Percentiles rank a stretch among this genome's conserved stretches.
These are phyloP conservation scores for Umbilicus rupestris DNA, from an alignment of 164 flowering plant genomes.

Conservation along the genomic window DNA sequence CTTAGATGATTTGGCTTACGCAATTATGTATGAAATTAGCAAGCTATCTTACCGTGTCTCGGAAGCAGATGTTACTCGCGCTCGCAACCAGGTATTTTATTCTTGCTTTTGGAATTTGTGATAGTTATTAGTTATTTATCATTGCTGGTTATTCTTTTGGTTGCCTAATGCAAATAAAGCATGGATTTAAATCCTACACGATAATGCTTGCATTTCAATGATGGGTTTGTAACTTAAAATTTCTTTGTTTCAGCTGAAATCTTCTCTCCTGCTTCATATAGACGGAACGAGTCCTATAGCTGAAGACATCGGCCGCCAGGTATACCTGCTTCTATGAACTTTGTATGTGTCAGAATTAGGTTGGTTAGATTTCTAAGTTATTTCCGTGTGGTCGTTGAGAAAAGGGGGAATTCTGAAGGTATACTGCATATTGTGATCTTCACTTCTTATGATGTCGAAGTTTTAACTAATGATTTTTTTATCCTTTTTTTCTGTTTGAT, in stretches of 20 bases:
- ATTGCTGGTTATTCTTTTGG: background rate
- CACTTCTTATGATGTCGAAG: background rate
- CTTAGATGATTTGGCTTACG: slow-evolving; percentile 79
- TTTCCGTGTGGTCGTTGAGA: background rate
- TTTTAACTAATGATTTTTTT: no score
- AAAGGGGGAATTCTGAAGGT: background rate
- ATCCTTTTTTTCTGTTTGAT: no score
- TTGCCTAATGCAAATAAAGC: background rate
- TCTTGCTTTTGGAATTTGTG: background rate
- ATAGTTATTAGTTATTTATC: background rate
- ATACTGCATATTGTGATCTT: background rate
- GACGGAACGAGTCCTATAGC: slow-evolving; percentile 93
- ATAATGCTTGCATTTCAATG: background rate
- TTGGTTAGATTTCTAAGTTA: background rate
- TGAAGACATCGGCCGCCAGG: slow-evolving; percentile 99
- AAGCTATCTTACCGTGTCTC: slow-evolving; percentile 75
- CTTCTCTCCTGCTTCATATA: slow-evolving; percentile 76
- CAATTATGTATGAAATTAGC: slow-evolving; percentile 77
- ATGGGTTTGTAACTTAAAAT: background rate
- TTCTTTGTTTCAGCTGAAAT: slow-evolving; percentile 61
- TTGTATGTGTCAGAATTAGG: background rate
- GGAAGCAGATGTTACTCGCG: slow-evolving; percentile 87
- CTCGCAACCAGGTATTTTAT: slow-evolving; percentile 73
- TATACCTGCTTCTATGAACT: slow-evolving; percentile 15
- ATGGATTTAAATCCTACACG: background rate